phyloP scores from a whole-genome alignment of 176 grass and related monocot species.

The Triticum timopheevii region DNA sequence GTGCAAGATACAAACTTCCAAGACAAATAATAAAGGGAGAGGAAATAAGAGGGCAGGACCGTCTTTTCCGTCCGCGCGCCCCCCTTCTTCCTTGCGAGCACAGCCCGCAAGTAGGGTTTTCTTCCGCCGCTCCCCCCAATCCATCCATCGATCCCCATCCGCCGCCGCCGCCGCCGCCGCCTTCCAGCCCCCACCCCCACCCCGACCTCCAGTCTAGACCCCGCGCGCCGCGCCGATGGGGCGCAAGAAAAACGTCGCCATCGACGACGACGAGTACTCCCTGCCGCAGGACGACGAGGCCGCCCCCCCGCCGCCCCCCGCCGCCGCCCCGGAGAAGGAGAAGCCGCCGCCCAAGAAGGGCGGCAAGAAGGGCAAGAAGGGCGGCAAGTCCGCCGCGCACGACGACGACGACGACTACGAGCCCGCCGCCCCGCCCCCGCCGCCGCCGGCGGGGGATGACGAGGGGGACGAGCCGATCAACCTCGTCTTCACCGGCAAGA shows the following conservation, averaged over 20 bases:
- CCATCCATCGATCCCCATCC: too few species aligned
- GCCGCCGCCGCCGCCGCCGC: too few species aligned
- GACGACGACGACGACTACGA: slow-evolving; percentile 52
- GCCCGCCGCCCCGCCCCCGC: slow-evolving; percentile 13
- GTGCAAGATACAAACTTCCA: too few species aligned
- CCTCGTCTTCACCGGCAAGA: slow-evolving; percentile 85
- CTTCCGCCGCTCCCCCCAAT: too few species aligned
- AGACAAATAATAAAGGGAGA: too few species aligned
- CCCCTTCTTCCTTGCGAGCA: too few species aligned
- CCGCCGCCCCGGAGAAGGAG: slow-evolving; percentile 45
- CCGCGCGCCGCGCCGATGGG: slow-evolving; percentile 64
- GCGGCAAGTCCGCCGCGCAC: slow-evolving; percentile 36
- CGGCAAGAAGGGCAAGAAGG: slow-evolving; percentile 80
- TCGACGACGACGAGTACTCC: slow-evolving; percentile 94
- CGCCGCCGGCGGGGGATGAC: slow-evolving; percentile 10
- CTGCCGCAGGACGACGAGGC: slow-evolving; percentile 57
- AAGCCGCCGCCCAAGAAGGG: slow-evolving; percentile 42
- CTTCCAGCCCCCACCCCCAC: too few species aligned
- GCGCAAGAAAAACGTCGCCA: slow-evolving; percentile 87
- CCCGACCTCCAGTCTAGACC: too few species aligned
- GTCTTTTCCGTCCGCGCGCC: too few species aligned
- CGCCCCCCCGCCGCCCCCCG: slow-evolving; percentile 8
- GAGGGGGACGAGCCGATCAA: slow-evolving; percentile 56
- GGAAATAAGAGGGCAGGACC: too few species aligned
- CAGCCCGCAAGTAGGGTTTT: too few species aligned